Base-by-base conservation (phyloP, 2,329 filamentous ascomycete species). In the Podosphaera fusca region DNA sequence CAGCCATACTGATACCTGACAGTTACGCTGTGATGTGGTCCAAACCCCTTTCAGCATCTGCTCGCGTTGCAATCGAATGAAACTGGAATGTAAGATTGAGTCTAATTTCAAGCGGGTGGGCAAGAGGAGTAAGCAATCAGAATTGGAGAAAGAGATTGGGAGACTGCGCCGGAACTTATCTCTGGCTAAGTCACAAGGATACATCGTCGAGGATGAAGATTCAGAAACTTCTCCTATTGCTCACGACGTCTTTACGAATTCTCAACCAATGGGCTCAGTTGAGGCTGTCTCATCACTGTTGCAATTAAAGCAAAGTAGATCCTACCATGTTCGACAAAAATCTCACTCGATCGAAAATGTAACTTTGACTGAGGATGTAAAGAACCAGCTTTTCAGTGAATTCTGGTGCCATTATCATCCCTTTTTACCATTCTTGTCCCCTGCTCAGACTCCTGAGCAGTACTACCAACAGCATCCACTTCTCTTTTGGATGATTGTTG, bases 31-130 rank as follows among this genome's bases (percentile, higher is more conserved):
- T 75, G 85, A 90, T 73, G 85, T 90, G 63, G 74, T 85, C 63
- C 84, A 88, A 70, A 84, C 87, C 34, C 85, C 85, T 21, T 89
- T 88, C 68, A 78, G 80, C 64, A 80, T 79, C 64, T 92, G 86
- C 72, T 81, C 81, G 56, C 77, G 86, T 58, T 92, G 86, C 71
- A 79, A 79, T 67, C 85, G 87, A 64, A 78, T 89, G 66, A 85
- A 84, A 69, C 80, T 90, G 60, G 79, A 82, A 60, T 92, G 86
- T 74, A 86, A 87, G 69, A 90, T 92, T 69, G 85, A 90, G 69
- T 85, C 84, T 65, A 87, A 88, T 69, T 90, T 90, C 71, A 89
- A 88, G 75, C 81, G 85, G 63, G 75, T 89, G 21, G 84, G 85
- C 61, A 92, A 92, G 73, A 78, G 85, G 47, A 85, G 80, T 61